Percentiles rank a stretch among this genome's conserved stretches.
Evolutionary conservation across 352 stramenopile species (phyloP).

Genomic region (Globisporangium okanoganense): DNA sequence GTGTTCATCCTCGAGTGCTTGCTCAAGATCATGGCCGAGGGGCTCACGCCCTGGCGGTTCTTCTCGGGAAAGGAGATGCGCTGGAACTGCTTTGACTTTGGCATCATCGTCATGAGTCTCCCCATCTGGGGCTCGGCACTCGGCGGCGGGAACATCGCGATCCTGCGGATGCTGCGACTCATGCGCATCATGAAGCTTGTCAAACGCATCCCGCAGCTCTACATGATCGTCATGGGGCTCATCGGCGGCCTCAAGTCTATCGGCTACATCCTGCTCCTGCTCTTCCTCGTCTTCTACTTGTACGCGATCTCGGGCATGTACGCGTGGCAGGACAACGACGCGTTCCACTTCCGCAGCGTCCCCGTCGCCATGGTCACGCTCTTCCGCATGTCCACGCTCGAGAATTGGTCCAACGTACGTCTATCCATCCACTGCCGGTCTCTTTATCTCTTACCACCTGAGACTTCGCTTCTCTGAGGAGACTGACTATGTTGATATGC

Average conservation of each 20-base stretch:
- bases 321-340: slow-evolving; percentile 84
- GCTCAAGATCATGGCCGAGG: slow-evolving; percentile 81
- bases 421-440: neutral
- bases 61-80: slow-evolving; percentile 71
- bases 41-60: slow-evolving; percentile 63
- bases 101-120: slow-evolving; percentile 80
- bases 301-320: slow-evolving; percentile 91
- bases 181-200: slow-evolving; percentile 90
- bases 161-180: slow-evolving; percentile 83
- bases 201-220: slow-evolving; percentile 86
- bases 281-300: slow-evolving; percentile 88
- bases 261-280: slow-evolving; percentile 86
- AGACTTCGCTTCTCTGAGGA: neutral
- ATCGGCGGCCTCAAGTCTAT: slow-evolving; percentile 87
- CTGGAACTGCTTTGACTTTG: slow-evolving; percentile 86
- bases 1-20: slow-evolving; percentile 76
- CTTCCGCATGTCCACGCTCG: slow-evolving; percentile 77
- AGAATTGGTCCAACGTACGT: slow-evolving; percentile 75
- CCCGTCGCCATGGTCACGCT: slow-evolving; percentile 83
- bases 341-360: slow-evolving; percentile 78
- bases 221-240: slow-evolving; percentile 90
- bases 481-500: neutral
- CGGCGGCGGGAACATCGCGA: slow-evolving; percentile 67
- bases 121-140: slow-evolving; percentile 61
- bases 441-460: neutral